phyloP scores from a whole-genome alignment of 306 rosid species.

The Vachellia collinsii region DNA sequence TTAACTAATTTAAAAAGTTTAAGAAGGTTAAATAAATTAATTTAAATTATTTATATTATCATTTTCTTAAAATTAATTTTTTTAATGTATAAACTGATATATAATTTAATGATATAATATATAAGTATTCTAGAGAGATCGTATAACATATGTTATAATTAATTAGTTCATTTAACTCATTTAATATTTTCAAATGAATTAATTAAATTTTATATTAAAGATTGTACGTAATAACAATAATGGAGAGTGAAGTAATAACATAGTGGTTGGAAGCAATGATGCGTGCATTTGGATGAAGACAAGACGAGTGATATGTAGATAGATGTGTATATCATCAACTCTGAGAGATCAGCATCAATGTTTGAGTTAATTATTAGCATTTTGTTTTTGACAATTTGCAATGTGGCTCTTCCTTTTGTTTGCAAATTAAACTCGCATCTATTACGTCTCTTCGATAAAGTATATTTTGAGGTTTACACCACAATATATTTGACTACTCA shows the following conservation, averaged over 20 bases:
- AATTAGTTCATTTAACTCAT: too few relatives aligned
- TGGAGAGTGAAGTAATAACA: neutral
- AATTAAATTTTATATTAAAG: too few relatives aligned
- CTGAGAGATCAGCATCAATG: neutral
- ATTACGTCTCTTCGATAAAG: neutral
- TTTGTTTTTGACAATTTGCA: neutral
- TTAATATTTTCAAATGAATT: too few relatives aligned
- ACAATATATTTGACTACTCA: neutral
- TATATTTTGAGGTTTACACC: neutral
- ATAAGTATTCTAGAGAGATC: too few relatives aligned
- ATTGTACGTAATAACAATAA: neutral
- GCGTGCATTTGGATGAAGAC: neutral
- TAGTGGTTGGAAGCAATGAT: neutral
- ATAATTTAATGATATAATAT: too few relatives aligned
- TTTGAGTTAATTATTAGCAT: neutral
- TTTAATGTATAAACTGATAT: too few relatives aligned
- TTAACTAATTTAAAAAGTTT: too few relatives aligned
- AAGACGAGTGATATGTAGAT: neutral
- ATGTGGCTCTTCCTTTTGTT: constrained; percentile 2
- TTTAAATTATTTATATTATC: too few relatives aligned
- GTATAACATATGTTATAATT: too few relatives aligned
- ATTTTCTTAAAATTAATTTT: too few relatives aligned
- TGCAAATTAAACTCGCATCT: neutral
- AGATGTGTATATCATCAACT: neutral
- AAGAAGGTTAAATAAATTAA: too few relatives aligned